These are phyloP conservation scores for Zasmidium citrigriseum DNA, from an alignment of 2,329 filamentous ascomycete genomes.

Conservation along the genomic window DNA sequence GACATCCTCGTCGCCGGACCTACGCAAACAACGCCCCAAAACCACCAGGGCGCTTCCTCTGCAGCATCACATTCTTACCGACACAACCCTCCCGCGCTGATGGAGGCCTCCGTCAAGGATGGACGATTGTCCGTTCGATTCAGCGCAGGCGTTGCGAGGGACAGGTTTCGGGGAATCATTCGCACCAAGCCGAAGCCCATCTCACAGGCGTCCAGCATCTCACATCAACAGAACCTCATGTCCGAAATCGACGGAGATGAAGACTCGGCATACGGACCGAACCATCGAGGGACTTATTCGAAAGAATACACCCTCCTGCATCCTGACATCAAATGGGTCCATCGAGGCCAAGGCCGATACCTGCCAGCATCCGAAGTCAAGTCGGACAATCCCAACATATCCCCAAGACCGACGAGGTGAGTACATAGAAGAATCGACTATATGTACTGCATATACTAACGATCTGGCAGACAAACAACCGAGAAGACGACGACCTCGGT, in stretches of 20 bases:
- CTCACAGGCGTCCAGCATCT: constrained; percentile 4
- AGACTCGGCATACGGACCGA: constrained; percentile 25
- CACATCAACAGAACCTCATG: not conserved
- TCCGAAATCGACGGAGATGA: constrained; percentile 3
- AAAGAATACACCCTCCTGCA: constrained; percentile 31
- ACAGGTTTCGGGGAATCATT: constrained; percentile 15
- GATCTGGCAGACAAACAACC: constrained; percentile 14
- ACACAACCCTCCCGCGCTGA: not conserved
- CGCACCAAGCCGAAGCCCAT: constrained; percentile 11
- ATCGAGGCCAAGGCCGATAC: constrained; percentile 37
- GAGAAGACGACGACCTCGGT: constrained; percentile 12
- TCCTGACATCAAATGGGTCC: constrained; percentile 35
- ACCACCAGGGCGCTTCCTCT: not conserved
- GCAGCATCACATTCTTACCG: not conserved
- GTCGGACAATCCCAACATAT: constrained; percentile 6
- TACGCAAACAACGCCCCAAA: not conserved
- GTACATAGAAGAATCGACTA: not conserved
- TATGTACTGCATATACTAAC: too few relatives aligned
- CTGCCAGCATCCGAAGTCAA: constrained; percentile 27
- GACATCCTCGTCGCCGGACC: constrained; percentile 27
- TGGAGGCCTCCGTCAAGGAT: not conserved
- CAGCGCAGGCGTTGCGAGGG: constrained; percentile 10
- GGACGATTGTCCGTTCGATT: constrained; percentile 15
- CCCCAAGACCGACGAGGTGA: constrained; percentile 21
- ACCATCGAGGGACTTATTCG: constrained; percentile 34